These are phyloP conservation scores for Geotrichum klebahnii DNA, from an alignment of 1,139 yeast species.

Conservation along the genomic window DNA sequence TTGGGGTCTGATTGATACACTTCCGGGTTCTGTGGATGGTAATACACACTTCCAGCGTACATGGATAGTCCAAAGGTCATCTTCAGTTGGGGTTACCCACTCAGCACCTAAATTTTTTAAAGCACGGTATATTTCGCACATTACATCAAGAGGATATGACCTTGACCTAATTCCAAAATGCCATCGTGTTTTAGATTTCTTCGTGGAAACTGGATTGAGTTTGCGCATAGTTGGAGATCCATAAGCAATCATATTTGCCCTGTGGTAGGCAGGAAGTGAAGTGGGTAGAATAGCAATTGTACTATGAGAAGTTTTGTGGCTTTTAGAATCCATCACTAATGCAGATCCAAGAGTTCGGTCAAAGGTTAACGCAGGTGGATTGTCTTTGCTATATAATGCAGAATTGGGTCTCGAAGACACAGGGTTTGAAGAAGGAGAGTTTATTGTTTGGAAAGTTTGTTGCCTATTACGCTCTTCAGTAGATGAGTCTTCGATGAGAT, in stretches of 20 bases:
- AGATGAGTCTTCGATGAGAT: slow-evolving; percentile 31
- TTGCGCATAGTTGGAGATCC: slow-evolving; percentile 42
- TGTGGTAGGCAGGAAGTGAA: slow-evolving; percentile 87
- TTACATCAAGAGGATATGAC: slow-evolving; percentile 93
- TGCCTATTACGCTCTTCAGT: too few species aligned
- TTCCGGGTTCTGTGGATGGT: too few species aligned
- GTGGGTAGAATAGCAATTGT: slow-evolving; percentile 92
- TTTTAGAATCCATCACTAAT: slow-evolving; percentile 29
- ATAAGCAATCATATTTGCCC: slow-evolving; percentile 74
- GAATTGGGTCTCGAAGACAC: slow-evolving; percentile 21
- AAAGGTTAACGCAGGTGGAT: slow-evolving; percentile 38
- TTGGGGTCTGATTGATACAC: too few species aligned
- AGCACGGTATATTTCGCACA: slow-evolving; percentile 97
- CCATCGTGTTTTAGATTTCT: slow-evolving; percentile 94
- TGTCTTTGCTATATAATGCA: slow-evolving; percentile 27
- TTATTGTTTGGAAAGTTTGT: too few species aligned
- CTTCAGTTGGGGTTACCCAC: slow-evolving; percentile 89
- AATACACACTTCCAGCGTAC: slow-evolving; percentile 90
- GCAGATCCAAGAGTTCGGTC: slow-evolving; percentile 36
- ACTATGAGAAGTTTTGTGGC: slow-evolving; percentile 42
- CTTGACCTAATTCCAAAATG: slow-evolving; percentile 96
- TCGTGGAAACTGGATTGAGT: slow-evolving; percentile 69
- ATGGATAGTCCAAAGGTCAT: slow-evolving; percentile 89
- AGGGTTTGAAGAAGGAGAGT: slow-evolving; percentile 14
- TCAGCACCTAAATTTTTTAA: slow-evolving; percentile 91